Conservation (phyloP, 2,329 filamentous ascomycete species). For the Aspergillus sojae region DNA sequence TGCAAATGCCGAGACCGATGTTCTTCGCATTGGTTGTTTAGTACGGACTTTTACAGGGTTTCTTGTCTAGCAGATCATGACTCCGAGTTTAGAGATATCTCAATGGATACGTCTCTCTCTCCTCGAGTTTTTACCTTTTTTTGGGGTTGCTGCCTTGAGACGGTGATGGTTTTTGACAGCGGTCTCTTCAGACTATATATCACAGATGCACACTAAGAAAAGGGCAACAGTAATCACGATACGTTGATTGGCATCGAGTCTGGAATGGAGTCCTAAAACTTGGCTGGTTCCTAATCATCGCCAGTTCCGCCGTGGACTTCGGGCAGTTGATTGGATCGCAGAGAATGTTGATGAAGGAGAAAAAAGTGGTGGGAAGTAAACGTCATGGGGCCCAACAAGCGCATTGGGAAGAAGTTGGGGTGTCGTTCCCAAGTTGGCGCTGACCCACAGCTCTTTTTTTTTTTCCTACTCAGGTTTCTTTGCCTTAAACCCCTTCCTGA, state of each 20-base stretch:
- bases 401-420: constrained; percentile 12
- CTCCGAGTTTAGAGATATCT: too few relatives aligned
- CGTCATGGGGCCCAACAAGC: constrained; percentile 19
- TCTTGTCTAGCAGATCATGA: not conserved
- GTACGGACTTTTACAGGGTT: not conserved
- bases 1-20: not conserved
- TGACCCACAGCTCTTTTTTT: constrained; percentile 1
- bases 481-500: not conserved
- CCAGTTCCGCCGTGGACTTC: not conserved
- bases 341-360: constrained; percentile 2
- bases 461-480: constrained; percentile 1
- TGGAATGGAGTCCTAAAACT: not conserved
- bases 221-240: constrained; percentile 1
- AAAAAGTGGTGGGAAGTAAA: constrained; percentile 21
- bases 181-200: not conserved
- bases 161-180: not conserved
- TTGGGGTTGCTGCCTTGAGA: not conserved
- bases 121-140: too few relatives aligned
- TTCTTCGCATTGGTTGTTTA: not conserved
- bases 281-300: not conserved
- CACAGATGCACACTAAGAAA: not conserved
- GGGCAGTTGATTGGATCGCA: constrained; percentile 1
- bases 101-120: too few relatives aligned
- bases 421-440: not conserved
- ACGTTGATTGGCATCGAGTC: not conserved